phyloP scores from a whole-genome alignment of 768 basidiomycete genomes.

The Cantharellus anzutake region DNA sequence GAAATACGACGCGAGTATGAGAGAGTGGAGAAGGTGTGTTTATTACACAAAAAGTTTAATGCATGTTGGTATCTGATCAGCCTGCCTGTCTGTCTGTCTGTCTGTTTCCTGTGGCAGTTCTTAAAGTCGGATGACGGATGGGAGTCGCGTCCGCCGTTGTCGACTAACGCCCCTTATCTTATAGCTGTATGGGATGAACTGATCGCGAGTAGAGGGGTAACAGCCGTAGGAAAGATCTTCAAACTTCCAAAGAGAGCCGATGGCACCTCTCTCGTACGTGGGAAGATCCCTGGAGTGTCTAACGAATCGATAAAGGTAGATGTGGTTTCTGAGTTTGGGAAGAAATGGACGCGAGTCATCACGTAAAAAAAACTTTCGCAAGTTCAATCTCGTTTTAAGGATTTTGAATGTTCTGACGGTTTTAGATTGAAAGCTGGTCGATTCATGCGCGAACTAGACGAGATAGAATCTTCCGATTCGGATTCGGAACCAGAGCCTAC shows the following conservation, averaged over 20 bases:
- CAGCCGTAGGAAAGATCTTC: conserved; percentile 19
- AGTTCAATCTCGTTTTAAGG: no score
- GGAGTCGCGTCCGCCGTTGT: conserved; percentile 4
- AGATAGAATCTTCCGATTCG: conserved; percentile 40
- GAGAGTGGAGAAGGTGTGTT: not conserved
- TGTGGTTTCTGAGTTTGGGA: conserved; percentile 55
- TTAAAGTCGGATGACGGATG: not conserved
- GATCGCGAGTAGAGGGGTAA: conserved; percentile 38
- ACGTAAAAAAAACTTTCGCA: conserved; percentile 35
- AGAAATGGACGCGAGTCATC: conserved; percentile 68
- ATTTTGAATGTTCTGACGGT: no score
- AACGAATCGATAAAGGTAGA: conserved; percentile 46
- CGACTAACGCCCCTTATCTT: conserved; percentile 62
- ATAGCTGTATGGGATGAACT: conserved; percentile 72
- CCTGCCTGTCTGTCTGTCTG: not conserved
- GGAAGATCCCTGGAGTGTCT: conserved; percentile 14
- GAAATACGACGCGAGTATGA: not conserved
- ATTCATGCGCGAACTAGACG: conserved; percentile 60
- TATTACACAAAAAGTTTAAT: not conserved
- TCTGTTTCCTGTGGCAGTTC: not conserved
- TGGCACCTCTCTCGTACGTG: conserved; percentile 7
- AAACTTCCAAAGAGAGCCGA: conserved; percentile 1
- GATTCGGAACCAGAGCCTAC: conserved; percentile 7
- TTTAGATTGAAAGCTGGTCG: conserved; percentile 57
- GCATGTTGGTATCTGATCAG: not conserved